Percentiles rank a stretch among this genome's conserved stretches.
These are phyloP conservation scores for Geotrichum klebahnii DNA, from an alignment of 1,139 yeast genomes.

Conservation along the genomic window DNA sequence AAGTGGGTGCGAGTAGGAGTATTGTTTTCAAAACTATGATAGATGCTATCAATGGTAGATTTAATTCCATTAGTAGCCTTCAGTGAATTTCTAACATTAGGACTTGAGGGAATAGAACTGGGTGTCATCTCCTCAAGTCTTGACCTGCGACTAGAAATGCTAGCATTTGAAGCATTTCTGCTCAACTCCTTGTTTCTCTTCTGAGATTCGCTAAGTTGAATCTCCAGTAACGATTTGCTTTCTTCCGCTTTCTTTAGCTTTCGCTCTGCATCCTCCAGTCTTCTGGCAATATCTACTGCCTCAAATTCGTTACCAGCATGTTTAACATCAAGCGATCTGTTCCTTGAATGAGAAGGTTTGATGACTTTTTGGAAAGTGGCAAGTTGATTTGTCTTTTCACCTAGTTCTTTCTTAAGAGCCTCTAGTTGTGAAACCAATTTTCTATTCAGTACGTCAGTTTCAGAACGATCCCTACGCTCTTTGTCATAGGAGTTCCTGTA, in stretches of 20 bases:
- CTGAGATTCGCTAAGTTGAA: slow-evolving; percentile 34
- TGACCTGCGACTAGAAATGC: slow-evolving; percentile 29
- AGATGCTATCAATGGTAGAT: slow-evolving; percentile 21
- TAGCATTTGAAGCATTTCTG: slow-evolving; percentile 31
- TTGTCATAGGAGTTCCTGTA: slow-evolving; percentile 29
- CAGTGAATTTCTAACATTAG: slow-evolving; percentile 12
- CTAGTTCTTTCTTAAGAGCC: slow-evolving; percentile 29
- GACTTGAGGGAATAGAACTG: slow-evolving; percentile 21
- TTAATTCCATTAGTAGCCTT: slow-evolving; percentile 22
- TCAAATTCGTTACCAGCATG: slow-evolving; percentile 24
- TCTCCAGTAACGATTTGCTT: slow-evolving; percentile 31
- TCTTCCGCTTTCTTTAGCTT: slow-evolving; percentile 34
- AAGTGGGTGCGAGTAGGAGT: slow-evolving; percentile 11
- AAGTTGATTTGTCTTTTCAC: slow-evolving; percentile 32
- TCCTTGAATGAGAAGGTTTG: slow-evolving; percentile 24
- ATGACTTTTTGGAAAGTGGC: slow-evolving; percentile 31
- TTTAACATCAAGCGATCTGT: slow-evolving; percentile 22
- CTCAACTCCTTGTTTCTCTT: slow-evolving; percentile 27
- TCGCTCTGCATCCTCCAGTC: slow-evolving; percentile 33
- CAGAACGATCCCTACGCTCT: slow-evolving; percentile 33
- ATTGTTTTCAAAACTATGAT: slow-evolving; percentile 17
- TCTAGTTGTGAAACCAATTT: slow-evolving; percentile 32
- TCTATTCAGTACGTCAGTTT: slow-evolving; percentile 32
- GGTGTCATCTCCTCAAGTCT: slow-evolving; percentile 28
- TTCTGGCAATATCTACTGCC: slow-evolving; percentile 33